Evolutionary conservation across 202 grass and related monocot genomes (phyloP), one percentile per base, ranked within the genome.

Genomic region (Schoenoplectus tabernaemontani): DNA sequence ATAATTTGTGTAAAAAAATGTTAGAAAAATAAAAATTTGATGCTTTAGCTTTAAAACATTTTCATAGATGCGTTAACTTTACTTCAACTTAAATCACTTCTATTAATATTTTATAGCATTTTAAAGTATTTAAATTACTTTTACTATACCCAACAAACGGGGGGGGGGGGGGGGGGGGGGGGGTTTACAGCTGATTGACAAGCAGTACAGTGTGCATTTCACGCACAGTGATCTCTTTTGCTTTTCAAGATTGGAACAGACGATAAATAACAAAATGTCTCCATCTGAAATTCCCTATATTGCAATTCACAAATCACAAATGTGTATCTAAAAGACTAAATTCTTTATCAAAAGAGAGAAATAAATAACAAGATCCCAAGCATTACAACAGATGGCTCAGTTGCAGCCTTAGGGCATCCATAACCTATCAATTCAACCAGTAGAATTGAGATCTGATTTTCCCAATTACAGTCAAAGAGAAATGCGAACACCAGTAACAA

Each of bases 301-400:
- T 15, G 28, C 28, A 28, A 28, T 28, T 28, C 28, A 77, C 9
- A 10, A 11, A 22, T 47, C n/a, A 79, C 19, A 79, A 48, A 30
- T 79, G 3, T 30, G 64, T 57, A 62, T 79, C 38, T 20, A 64
- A 80, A 64, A 80, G 11, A 12, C 56, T 80, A 80, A 74, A 5
- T 46, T 65, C 54, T 23, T 78, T 24, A 78, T 57, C 23, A 36
- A 33, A 37, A 57, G 23, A 61, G 7, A 78, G 28, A 28, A 34
- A 66, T 17, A 71, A 78, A 28, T 59, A 74, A 74, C 24, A 54
- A 53, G 13, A 11, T 74, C 46, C 47, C 46, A 28, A 28, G 28
- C 28, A 28, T 28, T 28, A 28, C 28, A 63, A 34, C 24, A 79
- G 57, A 62, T 16, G 32, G 56, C 57, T 63, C 77, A 41, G 9